A percentile compares a stretch with the other conserved stretches of the same genome.
These are phyloP conservation scores for Flagelloscypha sp. DNA, from an alignment of 768 basidiomycete species.

Conservation along the genomic window DNA sequence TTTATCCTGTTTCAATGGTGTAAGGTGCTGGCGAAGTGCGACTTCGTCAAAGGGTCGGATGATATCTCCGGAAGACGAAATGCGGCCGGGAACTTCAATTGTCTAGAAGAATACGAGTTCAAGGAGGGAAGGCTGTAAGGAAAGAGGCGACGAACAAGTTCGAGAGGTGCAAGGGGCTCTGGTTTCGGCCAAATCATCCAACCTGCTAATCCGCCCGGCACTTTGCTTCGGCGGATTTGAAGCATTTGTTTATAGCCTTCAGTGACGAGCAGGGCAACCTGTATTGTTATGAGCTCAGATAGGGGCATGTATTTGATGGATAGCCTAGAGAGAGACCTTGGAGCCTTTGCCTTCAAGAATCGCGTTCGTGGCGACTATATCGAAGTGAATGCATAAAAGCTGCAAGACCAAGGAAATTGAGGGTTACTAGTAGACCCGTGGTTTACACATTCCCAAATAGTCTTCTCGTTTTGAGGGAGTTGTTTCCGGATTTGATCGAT, in stretches of 20 bases:
- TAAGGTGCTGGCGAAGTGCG: constrained; percentile 13
- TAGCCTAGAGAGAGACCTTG: constrained; percentile 10
- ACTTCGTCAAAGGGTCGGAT: constrained; percentile 17
- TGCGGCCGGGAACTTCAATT: constrained; percentile 21
- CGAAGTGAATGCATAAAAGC: constrained; percentile 16
- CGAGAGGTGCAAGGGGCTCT: constrained; percentile 20
- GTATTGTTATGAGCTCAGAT: background rate
- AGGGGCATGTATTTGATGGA: too few relatives aligned
- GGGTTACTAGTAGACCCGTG: constrained; percentile 8
- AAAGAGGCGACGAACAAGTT: constrained; percentile 15
- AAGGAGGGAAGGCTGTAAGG: background rate
- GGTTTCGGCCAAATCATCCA: constrained; percentile 23
- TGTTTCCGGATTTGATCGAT: constrained; percentile 14
- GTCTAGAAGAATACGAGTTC: constrained; percentile 10
- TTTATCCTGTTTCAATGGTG: constrained; percentile 11
- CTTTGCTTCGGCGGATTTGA: constrained; percentile 13
- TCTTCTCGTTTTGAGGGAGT: constrained; percentile 3
- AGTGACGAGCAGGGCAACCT: constrained; percentile 20
- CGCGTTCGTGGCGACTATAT: constrained; percentile 23
- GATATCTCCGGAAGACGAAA: constrained; percentile 18
- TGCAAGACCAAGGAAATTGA: constrained; percentile 9
- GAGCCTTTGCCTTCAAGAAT: constrained; percentile 22
- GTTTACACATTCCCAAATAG: constrained; percentile 5
- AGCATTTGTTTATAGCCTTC: constrained; percentile 18
- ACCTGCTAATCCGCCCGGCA: constrained; percentile 18